Percentiles rank a stretch among this genome's conserved stretches.
Evolutionary conservation across 208 protist genomes (phyloP).

Genomic region (Phytomonas serpens): DNA sequence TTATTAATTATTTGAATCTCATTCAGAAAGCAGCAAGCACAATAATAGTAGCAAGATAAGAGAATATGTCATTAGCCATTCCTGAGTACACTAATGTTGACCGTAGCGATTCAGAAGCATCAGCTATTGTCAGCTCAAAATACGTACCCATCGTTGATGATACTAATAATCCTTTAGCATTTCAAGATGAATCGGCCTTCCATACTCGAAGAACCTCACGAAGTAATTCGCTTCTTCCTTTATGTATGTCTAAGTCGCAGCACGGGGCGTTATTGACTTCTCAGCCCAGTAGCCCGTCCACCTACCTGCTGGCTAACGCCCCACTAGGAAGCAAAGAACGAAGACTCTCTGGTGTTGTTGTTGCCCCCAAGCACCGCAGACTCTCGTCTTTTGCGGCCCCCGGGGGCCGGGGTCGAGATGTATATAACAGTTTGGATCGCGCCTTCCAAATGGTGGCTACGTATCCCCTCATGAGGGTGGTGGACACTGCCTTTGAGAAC

Average conservation of each 20-base stretch:
- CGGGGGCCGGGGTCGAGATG: neutral
- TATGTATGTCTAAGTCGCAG: conserved; percentile 40
- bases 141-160: neutral
- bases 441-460: conserved; percentile 53
- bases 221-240: conserved; percentile 22
- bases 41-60: neutral
- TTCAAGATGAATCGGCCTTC: neutral
- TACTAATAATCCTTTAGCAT: neutral
- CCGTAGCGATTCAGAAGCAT: neutral
- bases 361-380: neutral
- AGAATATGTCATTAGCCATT: neutral
- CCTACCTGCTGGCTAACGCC: neutral
- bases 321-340: neutral
- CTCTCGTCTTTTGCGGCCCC: conserved; percentile 7
- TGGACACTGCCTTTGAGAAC: conserved; percentile 71
- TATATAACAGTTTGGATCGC: conserved; percentile 23
- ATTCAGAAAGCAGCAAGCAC: neutral
- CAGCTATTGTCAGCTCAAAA: neutral
- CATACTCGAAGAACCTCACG: neutral
- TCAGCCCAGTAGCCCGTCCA: neutral
- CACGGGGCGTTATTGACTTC: conserved; percentile 15
- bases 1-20: neutral
- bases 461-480: conserved; percentile 69
- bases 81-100: neutral
- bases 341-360: neutral